Conservation (phyloP, 75 land plant genomes). For the Pinus taeda region DNA sequence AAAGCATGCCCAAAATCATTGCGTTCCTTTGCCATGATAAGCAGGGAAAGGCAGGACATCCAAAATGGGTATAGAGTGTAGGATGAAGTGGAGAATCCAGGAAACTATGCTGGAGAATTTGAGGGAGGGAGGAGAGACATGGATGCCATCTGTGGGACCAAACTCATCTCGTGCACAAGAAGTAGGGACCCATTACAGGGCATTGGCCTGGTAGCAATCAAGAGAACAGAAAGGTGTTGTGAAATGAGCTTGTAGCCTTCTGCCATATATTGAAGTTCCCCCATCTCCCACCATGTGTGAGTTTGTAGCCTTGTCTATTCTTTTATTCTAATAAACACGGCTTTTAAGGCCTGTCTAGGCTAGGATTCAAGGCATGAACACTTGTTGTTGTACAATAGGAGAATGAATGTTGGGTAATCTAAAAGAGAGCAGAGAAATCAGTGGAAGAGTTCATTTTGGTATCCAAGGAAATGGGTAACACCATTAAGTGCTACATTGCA, state of each 20-base stretch:
- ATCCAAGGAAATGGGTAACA: conserved; percentile 21
- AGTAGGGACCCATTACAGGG: not conserved
- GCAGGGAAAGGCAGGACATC: too few species aligned
- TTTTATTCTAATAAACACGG: not conserved
- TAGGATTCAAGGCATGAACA: not conserved
- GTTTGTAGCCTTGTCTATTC: not conserved
- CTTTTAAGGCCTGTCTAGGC: not conserved
- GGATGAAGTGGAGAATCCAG: too few species aligned
- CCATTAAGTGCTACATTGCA: conserved; percentile 22
- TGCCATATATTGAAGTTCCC: not conserved
- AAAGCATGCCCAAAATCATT: too few species aligned
- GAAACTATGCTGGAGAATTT: too few species aligned
- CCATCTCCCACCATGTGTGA: conserved; percentile 9
- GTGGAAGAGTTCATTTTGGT: not conserved
- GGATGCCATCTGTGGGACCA: too few species aligned
- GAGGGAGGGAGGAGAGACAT: too few species aligned
- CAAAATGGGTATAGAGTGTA: too few species aligned
- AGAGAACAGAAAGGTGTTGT: conserved; percentile 2
- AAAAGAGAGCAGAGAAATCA: not conserved
- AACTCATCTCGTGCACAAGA: too few species aligned
- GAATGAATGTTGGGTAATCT: not conserved
- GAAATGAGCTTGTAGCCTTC: conserved; percentile 9
- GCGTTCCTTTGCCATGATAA: too few species aligned
- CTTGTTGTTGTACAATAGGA: not conserved
- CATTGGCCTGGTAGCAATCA: conserved; percentile 1